Evolutionary conservation across 108 stramenopile genomes (phyloP), one percentile per base, ranked within the genome.

Genomic region (Cyclotella baltica): DNA sequence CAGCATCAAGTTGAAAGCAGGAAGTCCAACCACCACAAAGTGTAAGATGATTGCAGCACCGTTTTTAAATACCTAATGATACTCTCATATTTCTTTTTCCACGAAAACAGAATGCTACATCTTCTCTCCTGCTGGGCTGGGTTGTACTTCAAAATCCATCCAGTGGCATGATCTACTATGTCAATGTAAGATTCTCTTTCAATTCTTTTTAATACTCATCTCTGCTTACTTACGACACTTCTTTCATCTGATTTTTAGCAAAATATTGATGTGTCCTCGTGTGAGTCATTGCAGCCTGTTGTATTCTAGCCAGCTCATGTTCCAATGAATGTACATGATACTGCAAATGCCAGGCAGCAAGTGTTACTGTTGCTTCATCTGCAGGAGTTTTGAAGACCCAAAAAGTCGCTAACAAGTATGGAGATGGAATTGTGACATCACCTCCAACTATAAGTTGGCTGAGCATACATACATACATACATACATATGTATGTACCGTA

Each of bases 161-260:
- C 31, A 92, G 87, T 73, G 92, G 95, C 0, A 77, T 58, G 53
- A 86, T 80, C 1, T 96, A 93, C 86, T 96, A 93, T 68, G 91
- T 90, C 29, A 96, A 96, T 80, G 61, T 62, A 62, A 3, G 61
- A 13, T 57, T 11, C 22, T 62, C 5, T 62, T 35, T 18, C 1
- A 62, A 16, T 62, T 62, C 18, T 35, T 19, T 62, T 25, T 2
- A 3, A 2, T 36, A 15, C 61, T 35, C 34, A 62, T 2, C 18
- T 4, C 31, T 35, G 34, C 6, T 8, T 62, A 16, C 8, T 43
- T 11, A 11, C 13, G 10, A 43, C 8, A 43, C 13, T 43, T 43
- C 13, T 43, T 13, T 13, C 13, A 43, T 43, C 40, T 18, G 10
- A 0, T 36, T 9, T 19, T 13, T 13, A 62, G 61, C 90, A 93